Base-by-base conservation (phyloP, 140 eudicot genomes). In the Anethum foeniculum region DNA sequence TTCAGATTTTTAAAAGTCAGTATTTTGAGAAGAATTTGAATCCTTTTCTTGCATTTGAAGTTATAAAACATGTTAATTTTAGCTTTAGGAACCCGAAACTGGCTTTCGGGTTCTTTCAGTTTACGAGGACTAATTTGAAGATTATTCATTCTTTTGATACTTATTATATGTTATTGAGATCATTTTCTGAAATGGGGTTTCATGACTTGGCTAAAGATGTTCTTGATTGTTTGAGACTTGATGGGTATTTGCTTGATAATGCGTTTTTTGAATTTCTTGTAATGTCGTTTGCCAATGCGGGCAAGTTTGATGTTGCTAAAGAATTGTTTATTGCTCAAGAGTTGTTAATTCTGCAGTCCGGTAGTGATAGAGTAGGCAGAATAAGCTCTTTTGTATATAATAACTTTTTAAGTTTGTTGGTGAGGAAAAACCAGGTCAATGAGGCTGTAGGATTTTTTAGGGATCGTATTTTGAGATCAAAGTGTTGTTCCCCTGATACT, bases 391-490 rank as follows among this genome's bases (percentile, higher is more conserved):
- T 84, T 81, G 89, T 90, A 64, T 79, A 82, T 76, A 95, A 95
- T 79, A 88, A 83, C 69, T 85, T 89, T 72, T 88, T 95, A 92
- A 92, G 85, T 71, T 68, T 78, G 25, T 90, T 90, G 86, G 88
- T 90, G 47, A 84, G 80, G 81, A 77, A 80, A 71, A 87, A 90
- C 67, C 84, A 73, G 27, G 88, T 91, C 67, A 87, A 89, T 27
- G 97, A 92, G 83, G 97, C 97, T 2, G 87, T 89, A 69, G 76
- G 15, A 11, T 95, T 92, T 73, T 92, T 92, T 71, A 88, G 75
- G 71, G 88, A 86, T 77, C 62, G 85, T 56, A 76, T 91, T 52
- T 86, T 90, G 84, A 81, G 84, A 77, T 86, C 92, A 27, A 28
- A 79, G 51, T 62, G 87, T 62, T 88, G 64, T 71, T 68, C 72